Base-by-base conservation (phyloP, 1,284 basidiomycete species). In the Phlebopus sp. region DNA sequence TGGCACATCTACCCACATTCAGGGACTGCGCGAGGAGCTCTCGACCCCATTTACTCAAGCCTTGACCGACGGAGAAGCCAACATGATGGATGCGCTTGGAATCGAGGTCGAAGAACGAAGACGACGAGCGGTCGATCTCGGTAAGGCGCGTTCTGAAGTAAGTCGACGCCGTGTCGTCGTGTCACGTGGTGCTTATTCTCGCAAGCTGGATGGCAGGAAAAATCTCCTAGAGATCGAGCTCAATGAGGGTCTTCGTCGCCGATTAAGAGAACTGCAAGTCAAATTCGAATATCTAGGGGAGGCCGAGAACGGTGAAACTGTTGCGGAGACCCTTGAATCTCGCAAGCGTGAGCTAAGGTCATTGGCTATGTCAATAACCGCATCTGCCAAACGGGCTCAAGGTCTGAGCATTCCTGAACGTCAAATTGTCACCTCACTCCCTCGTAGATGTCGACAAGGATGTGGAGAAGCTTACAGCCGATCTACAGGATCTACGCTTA, bases 171-270 rank as follows among this genome's bases (percentile, higher is more conserved):
- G 37, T 15, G 38, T 10, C 36, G 11, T 29, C 37, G 36, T 36
- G 42, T 25, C 37, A n/a, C 3, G 37, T 21, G 35, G 25, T 37
- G 34, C 52, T 15, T 25, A 21, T 35, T 18, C 44, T 35, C 53
- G 36, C 32, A 50, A 97, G 91, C 69, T 95, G 47, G 84, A 88
- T 32, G 80, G 84, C 18, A 78, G 78, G 54, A 92, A 91, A 68
- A 90, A 85, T 60, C 71, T 85, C 11, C 71, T 97, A 18, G 92
- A 97, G 66, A 95, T 98, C 44, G 96, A 99, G 66, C 75, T 99
- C 29, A 92, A 90, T 54, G 96, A 99, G 63, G 86, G 86, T 55
- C 76, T 98, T 14, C 77, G 84, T 15, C 79, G 94, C 3, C 79
- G 86, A 13, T 76, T 82, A 34, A 86, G 92, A 46, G 92, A 95